These are phyloP conservation scores for Chlorella sp. DNA, from an alignment of 139 green algal species.

Conservation along the genomic window DNA sequence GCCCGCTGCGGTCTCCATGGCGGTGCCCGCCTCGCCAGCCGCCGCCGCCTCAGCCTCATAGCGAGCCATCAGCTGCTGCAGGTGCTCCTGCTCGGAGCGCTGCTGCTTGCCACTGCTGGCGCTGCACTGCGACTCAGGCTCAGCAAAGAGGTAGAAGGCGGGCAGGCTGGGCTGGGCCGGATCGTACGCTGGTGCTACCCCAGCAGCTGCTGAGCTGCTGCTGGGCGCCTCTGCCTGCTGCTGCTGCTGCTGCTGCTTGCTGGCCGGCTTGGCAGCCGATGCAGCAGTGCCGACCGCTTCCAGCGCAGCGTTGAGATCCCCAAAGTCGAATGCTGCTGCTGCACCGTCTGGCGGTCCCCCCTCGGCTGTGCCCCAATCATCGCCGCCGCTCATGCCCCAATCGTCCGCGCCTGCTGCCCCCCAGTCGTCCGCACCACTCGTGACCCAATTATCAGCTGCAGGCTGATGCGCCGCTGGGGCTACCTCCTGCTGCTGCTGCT, in stretches of 20 bases:
- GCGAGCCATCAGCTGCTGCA: constrained; percentile 47
- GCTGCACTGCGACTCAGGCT: constrained; percentile 21
- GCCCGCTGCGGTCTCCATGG: constrained; percentile 8
- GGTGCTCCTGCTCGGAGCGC: constrained; percentile 40
- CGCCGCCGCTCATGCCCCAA: constrained; percentile 11
- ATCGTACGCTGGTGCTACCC: not conserved
- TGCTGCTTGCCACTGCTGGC: constrained; percentile 2
- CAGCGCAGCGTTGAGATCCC: constrained; percentile 57
- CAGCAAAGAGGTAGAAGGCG: constrained; percentile 67
- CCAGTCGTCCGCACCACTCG: not conserved
- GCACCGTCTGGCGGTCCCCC: not conserved
- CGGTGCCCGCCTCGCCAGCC: not conserved
- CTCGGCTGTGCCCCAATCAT: too few species aligned
- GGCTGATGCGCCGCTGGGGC: not conserved
- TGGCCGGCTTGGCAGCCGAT: not conserved
- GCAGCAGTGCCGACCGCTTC: constrained; percentile 31
- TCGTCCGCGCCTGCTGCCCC: not conserved
- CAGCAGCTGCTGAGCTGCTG: not conserved
- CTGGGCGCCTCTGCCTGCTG: not conserved
- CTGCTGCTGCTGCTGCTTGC: not conserved
- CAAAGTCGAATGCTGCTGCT: constrained; percentile 59
- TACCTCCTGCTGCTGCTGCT: not conserved
- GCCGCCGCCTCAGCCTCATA: constrained; percentile 31
- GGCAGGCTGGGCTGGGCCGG: constrained; percentile 43
- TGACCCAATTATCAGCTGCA: not conserved